Evolutionary conservation across 2,329 filamentous ascomycete species (phyloP).

Genomic region (Macrophomina tecta): DNA sequence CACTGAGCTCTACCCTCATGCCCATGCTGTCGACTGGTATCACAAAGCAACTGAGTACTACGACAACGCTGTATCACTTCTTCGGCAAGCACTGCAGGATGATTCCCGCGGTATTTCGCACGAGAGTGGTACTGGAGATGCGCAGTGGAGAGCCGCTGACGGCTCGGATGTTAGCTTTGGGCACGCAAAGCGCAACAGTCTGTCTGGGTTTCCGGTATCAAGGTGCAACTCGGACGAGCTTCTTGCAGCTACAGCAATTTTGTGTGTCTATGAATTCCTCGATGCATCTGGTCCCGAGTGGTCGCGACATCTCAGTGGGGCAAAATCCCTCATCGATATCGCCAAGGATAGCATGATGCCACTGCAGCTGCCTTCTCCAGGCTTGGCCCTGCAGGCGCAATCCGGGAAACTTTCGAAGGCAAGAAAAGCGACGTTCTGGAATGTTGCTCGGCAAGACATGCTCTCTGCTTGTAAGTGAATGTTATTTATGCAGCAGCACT

Average conservation of each 20-base stretch:
- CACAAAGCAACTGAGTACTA: conserved; percentile 68
- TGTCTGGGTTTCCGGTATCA: conserved; percentile 46
- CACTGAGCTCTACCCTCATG: conserved; percentile 60
- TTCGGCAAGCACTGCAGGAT: conserved; percentile 44
- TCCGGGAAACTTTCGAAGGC: conserved; percentile 54
- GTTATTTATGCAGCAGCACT: neutral
- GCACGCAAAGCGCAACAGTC: conserved; percentile 49
- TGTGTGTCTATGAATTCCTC: conserved; percentile 72
- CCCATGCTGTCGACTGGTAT: conserved; percentile 60
- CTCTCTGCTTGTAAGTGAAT: conserved; percentile 62
- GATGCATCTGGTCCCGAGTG: conserved; percentile 68
- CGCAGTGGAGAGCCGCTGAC: conserved; percentile 28
- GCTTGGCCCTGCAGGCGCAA: conserved; percentile 34
- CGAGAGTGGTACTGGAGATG: conserved; percentile 33
- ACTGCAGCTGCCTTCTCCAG: conserved; percentile 50
- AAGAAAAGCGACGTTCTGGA: conserved; percentile 69
- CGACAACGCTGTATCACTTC: conserved; percentile 61
- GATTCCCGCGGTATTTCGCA: conserved; percentile 38
- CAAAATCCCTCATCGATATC: conserved; percentile 66
- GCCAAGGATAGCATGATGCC: conserved; percentile 58
- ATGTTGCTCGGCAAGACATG: conserved; percentile 70
- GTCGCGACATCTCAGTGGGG: conserved; percentile 69
- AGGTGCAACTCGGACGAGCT: conserved; percentile 63
- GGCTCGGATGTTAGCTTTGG: conserved; percentile 29
- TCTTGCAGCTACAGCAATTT: conserved; percentile 68